Evolutionary conservation across 345 rosid genomes (phyloP).

Genomic region (Rhodomyrtus tomentosa): DNA sequence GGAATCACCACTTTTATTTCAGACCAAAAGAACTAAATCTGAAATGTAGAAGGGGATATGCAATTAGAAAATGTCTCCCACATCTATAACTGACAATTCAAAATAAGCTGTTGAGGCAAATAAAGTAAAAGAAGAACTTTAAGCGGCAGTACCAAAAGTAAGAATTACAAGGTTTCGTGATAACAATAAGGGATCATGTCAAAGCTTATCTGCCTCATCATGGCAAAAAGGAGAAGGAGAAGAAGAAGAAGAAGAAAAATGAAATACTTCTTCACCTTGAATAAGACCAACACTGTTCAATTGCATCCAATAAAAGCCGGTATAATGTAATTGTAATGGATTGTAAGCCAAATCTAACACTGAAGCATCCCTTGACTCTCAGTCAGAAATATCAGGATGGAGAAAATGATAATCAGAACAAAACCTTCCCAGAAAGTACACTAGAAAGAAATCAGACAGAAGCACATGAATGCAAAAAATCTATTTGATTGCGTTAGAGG

Average conservation of each 20-base stretch:
- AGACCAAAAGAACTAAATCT: not conserved
- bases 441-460: not conserved
- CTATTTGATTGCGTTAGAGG: not conserved
- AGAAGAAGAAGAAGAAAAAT: no score
- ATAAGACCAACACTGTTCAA: not conserved
- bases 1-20: not conserved
- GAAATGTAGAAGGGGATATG: not conserved
- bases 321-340: not conserved
- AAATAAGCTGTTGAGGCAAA: not conserved
- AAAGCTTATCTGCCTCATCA: not conserved
- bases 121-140: not conserved
- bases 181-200: not conserved
- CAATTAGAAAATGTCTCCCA: not conserved
- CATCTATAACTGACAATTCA: not conserved
- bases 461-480: not conserved
- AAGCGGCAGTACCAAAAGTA: not conserved
- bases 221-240: not conserved
- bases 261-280: not conserved
- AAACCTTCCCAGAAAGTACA: not conserved
- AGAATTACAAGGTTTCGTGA: not conserved
- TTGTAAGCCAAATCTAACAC: not conserved
- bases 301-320: not conserved
- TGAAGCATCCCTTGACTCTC: not conserved
- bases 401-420: not conserved
- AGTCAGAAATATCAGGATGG: not conserved